These are phyloP conservation scores for Citeromyces hawaiiensis DNA, from an alignment of 1,139 yeast genomes.

Conservation along the genomic window DNA sequence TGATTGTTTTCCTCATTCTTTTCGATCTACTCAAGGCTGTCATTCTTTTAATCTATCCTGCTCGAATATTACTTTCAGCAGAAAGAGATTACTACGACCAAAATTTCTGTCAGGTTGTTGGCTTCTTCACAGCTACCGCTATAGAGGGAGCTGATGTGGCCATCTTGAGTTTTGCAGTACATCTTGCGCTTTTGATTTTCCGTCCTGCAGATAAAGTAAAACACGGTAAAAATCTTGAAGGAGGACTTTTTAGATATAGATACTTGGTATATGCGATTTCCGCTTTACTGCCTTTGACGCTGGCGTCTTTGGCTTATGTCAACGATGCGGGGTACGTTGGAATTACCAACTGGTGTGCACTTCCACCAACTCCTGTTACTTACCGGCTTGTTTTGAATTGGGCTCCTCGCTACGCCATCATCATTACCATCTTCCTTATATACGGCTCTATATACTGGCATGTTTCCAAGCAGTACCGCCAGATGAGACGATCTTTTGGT, in stretches of 20 bases:
- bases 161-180: conserved; percentile 71
- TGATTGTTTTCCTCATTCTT: conserved; percentile 50
- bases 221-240: conserved; percentile 38
- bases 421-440: conserved; percentile 46
- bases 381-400: conserved; percentile 64
- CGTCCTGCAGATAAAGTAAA: conserved; percentile 40
- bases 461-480: conserved; percentile 47
- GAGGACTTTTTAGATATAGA: conserved; percentile 59
- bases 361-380: conserved; percentile 68
- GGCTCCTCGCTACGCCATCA: conserved; percentile 67
- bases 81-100: conserved; percentile 26
- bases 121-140: conserved; percentile 73
- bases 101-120: conserved; percentile 58
- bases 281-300: conserved; percentile 45
- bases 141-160: conserved; percentile 87
- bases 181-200: conserved; percentile 66
- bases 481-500: conserved; percentile 13
- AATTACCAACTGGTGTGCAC: conserved; percentile 68
- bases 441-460: conserved; percentile 65
- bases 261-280: conserved; percentile 46
- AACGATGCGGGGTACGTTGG: conserved; percentile 40
- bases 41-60: conserved; percentile 59
- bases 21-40: conserved; percentile 71
- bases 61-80: conserved; percentile 35
- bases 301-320: conserved; percentile 69